Percentiles rank a stretch among this genome's conserved stretches.
These are phyloP conservation scores for Pyrenochaeta sp. DNA, from an alignment of 2,329 filamentous ascomycete genomes.

Conservation along the genomic window DNA sequence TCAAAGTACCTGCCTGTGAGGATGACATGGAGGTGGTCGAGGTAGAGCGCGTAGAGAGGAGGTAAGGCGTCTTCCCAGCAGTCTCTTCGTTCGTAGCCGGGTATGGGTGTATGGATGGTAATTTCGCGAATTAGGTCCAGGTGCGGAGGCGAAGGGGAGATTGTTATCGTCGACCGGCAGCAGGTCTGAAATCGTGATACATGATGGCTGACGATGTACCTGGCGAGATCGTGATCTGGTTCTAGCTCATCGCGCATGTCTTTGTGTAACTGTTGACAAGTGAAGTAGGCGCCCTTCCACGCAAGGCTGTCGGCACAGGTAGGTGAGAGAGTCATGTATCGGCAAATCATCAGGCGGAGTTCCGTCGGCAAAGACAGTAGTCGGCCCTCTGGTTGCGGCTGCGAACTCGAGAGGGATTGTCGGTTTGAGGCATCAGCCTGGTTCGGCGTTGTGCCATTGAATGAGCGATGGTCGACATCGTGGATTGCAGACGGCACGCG, in stretches of 20 bases:
- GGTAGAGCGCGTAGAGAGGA: background rate
- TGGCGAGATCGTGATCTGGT: background rate
- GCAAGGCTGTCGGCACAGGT: background rate
- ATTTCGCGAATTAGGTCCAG: background rate
- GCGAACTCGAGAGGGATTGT: background rate
- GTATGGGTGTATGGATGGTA: background rate
- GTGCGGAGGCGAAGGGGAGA: background rate
- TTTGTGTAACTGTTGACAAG: slow-evolving; percentile 4
- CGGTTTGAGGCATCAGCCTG: background rate
- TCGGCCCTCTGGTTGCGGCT: background rate
- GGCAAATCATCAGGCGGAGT: background rate
- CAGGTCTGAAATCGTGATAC: background rate
- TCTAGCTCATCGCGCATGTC: slow-evolving; percentile 3
- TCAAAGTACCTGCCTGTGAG: background rate
- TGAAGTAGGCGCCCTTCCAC: slow-evolving; percentile 2
- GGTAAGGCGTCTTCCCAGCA: background rate
- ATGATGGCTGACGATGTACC: background rate
- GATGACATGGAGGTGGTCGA: background rate
- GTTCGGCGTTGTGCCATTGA: background rate
- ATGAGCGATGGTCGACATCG: background rate
- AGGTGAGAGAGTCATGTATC: slow-evolving; percentile 9
- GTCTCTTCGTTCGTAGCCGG: background rate
- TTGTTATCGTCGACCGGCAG: background rate
- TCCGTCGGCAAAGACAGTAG: background rate
- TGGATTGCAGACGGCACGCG: background rate